Evolutionary conservation across 1,284 basidiomycete species (phyloP).

Genomic region (Lentinus polychrous): DNA sequence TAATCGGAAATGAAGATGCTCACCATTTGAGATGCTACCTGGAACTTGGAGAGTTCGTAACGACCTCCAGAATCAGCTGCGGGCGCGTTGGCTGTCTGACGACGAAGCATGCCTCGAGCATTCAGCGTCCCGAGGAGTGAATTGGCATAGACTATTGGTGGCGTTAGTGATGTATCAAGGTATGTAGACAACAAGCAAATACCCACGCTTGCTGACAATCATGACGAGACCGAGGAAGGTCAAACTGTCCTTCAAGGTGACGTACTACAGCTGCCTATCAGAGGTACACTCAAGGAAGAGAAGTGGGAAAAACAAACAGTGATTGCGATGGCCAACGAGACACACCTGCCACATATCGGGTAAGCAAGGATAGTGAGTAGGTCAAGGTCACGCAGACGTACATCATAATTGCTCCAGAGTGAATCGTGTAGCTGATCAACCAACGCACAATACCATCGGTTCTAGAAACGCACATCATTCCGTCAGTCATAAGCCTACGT

Average conservation of each 20-base stretch:
- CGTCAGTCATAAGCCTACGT: no score
- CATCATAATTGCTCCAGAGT: neutral
- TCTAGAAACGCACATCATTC: neutral
- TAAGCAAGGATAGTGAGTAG: neutral
- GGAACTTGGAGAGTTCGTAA: neutral
- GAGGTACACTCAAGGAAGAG: neutral
- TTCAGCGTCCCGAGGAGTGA: conserved; percentile 4
- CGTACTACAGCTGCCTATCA: neutral
- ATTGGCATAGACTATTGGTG: conserved; percentile 2
- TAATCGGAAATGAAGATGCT: neutral
- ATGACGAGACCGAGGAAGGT: neutral
- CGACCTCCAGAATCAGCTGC: no score
- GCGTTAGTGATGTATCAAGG: neutral
- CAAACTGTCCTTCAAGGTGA: conserved; percentile 1
- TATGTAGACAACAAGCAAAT: neutral
- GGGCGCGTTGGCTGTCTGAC: no score
- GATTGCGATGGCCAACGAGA: neutral
- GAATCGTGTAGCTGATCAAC: neutral
- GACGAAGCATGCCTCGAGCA: conserved; percentile 1
- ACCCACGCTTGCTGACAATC: neutral
- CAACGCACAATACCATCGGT: neutral
- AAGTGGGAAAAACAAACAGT: neutral
- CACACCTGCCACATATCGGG: neutral
- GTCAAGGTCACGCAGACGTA: neutral
- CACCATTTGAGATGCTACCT: neutral